phyloP scores from a whole-genome alignment of 2,329 filamentous ascomycete genomes.

The Calonectria leucothoes region DNA sequence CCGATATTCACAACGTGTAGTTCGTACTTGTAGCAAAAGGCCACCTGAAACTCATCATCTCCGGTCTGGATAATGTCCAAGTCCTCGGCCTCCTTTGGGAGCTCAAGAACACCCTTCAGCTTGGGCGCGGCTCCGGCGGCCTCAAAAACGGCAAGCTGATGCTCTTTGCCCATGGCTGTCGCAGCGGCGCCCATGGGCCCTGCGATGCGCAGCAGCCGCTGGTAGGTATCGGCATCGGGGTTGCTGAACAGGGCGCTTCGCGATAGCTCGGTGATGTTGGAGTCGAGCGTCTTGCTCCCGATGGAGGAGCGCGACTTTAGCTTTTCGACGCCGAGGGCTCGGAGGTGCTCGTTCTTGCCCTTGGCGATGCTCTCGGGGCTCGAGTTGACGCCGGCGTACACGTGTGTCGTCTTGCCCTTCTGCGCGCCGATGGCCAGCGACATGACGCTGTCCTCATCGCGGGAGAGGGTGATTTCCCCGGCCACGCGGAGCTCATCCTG shows the following conservation, averaged over 20 bases:
- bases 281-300: conserved; percentile 43
- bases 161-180: conserved; percentile 79
- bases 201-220: conserved; percentile 68
- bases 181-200: conserved; percentile 81
- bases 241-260: conserved; percentile 65
- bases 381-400: conserved; percentile 87
- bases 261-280: conserved; percentile 63
- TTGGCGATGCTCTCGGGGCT: conserved; percentile 76
- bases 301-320: conserved; percentile 47
- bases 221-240: conserved; percentile 64
- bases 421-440: conserved; percentile 78
- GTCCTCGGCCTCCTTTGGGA: conserved; percentile 72
- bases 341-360: conserved; percentile 86
- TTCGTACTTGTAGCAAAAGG: conserved; percentile 82
- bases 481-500: conserved; percentile 72
- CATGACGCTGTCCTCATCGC: conserved; percentile 89
- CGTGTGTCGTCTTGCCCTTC: conserved; percentile 64
- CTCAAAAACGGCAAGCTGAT: conserved; percentile 85
- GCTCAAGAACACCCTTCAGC: conserved; percentile 60
- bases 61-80: conserved; percentile 74
- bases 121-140: conserved; percentile 61
- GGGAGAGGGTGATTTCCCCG: conserved; percentile 81
- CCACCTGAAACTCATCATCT: conserved; percentile 74
- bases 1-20: conserved; percentile 75
- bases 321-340: conserved; percentile 74